Percentiles rank a stretch among this genome's conserved stretches.
Evolutionary conservation across 1,284 basidiomycete genomes (phyloP).

Genomic region (Ceratobasidium sp.): DNA sequence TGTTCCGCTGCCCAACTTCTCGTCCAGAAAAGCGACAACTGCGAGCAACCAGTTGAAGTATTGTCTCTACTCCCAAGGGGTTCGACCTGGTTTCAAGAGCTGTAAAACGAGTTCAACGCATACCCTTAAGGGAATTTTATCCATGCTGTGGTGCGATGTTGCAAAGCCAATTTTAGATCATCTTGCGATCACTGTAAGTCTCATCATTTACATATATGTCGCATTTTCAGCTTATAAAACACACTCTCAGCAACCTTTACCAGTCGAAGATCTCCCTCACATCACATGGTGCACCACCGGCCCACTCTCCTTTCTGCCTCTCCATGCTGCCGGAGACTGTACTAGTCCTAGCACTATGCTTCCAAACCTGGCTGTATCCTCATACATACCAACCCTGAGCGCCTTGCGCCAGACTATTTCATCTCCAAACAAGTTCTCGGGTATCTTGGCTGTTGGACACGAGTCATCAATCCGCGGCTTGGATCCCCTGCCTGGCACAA

Average conservation of each 20-base stretch:
- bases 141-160: too few relatives aligned
- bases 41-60: too few relatives aligned
- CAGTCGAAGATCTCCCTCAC: slow-evolving; percentile 44
- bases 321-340: slow-evolving; percentile 57
- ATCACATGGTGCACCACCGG: slow-evolving; percentile 59
- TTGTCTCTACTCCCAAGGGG: too few relatives aligned
- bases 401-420: slow-evolving; percentile 5
- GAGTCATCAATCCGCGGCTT: background rate
- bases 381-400: slow-evolving; percentile 53
- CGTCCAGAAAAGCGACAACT: too few relatives aligned
- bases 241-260: background rate
- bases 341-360: slow-evolving; percentile 36
- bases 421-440: background rate
- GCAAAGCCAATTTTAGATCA: too few relatives aligned
- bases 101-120: too few relatives aligned
- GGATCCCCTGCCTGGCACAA: background rate
- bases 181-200: too few relatives aligned
- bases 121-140: too few relatives aligned
- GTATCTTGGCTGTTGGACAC: slow-evolving; percentile 13
- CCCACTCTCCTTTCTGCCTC: slow-evolving; percentile 55
- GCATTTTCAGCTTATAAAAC: too few relatives aligned
- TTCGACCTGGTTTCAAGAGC: too few relatives aligned
- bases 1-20: too few relatives aligned
- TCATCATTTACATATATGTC: too few relatives aligned
- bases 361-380: slow-evolving; percentile 52